Evolutionary conservation across 306 rosid species (phyloP).

Genomic region (Myrica gale): DNA sequence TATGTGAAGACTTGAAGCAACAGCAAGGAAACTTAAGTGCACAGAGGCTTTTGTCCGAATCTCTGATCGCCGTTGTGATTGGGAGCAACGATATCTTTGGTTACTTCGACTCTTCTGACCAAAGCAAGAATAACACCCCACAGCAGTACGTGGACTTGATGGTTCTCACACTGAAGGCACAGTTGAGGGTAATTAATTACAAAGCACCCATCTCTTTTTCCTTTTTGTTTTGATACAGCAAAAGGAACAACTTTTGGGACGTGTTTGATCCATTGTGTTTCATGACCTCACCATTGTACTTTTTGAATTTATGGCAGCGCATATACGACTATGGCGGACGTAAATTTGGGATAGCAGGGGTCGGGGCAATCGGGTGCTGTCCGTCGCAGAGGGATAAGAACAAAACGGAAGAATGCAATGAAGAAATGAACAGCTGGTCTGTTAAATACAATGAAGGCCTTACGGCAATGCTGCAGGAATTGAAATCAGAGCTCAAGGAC

Average conservation of each 20-base stretch:
- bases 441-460: conserved; percentile 45
- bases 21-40: conserved; percentile 37
- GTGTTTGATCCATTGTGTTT: neutral
- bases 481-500: conserved; percentile 39
- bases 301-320: conserved; percentile 41
- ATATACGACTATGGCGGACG: conserved; percentile 57
- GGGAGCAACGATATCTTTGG: conserved; percentile 79
- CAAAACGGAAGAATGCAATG: conserved; percentile 41
- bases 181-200: conserved; percentile 45
- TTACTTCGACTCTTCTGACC: conserved; percentile 42
- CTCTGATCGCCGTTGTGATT: conserved; percentile 56
- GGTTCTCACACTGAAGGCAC: conserved; percentile 45
- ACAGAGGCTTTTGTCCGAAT: conserved; percentile 47
- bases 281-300: neutral
- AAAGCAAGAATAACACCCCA: conserved; percentile 37
- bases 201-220: neutral
- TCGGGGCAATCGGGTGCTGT: conserved; percentile 66
- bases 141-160: conserved; percentile 50
- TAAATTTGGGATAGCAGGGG: conserved; percentile 56
- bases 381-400: conserved; percentile 51
- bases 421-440: conserved; percentile 42
- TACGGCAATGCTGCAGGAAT: conserved; percentile 42
- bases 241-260: neutral
- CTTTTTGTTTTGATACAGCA: neutral
- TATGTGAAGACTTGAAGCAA: conserved; percentile 30